A percentile compares a stretch with the other conserved stretches of the same genome.
Conservation (phyloP, 2,329 filamentous ascomycete genomes). For the Fusarium aywerte region DNA sequence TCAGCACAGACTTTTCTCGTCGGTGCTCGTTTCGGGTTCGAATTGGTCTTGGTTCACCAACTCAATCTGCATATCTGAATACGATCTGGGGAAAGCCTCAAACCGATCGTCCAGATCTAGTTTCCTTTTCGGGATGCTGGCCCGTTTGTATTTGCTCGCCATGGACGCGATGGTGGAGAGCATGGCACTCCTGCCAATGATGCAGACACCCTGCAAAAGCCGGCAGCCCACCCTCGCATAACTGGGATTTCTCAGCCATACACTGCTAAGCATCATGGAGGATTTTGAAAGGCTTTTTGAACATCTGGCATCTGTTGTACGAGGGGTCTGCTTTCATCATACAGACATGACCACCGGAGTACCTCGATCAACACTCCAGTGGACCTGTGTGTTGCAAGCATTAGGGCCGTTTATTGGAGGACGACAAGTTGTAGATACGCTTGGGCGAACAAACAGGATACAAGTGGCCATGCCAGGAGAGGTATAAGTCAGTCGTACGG, state of each 20-base stretch:
- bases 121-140: conserved; percentile 3
- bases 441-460: conserved; percentile 38
- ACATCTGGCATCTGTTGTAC: conserved; percentile 43
- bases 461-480: conserved; percentile 23
- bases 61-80: conserved; percentile 13
- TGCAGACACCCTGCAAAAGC: conserved; percentile 26
- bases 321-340: conserved; percentile 26
- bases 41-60: conserved; percentile 18
- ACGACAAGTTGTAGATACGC: not conserved
- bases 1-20: conserved; percentile 5
- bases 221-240: conserved; percentile 29
- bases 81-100: conserved; percentile 34
- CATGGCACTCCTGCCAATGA: conserved; percentile 30
- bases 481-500: conserved; percentile 43
- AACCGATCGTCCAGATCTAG: conserved; percentile 33
- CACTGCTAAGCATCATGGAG: conserved; percentile 12
- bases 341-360: conserved; percentile 22
- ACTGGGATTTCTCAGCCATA: conserved; percentile 22
- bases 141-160: conserved; percentile 25
- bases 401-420: conserved; percentile 37
- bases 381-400: conserved; percentile 23
- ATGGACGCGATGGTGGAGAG: conserved; percentile 14
- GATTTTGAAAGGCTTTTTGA: conserved; percentile 27
- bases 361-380: conserved; percentile 28
- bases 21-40: conserved; percentile 21